Percentiles rank a stretch among this genome's conserved stretches.
phyloP scores from a whole-genome alignment of 805 yeast genomes.

The Sungouiozyma ichnusensis region DNA sequence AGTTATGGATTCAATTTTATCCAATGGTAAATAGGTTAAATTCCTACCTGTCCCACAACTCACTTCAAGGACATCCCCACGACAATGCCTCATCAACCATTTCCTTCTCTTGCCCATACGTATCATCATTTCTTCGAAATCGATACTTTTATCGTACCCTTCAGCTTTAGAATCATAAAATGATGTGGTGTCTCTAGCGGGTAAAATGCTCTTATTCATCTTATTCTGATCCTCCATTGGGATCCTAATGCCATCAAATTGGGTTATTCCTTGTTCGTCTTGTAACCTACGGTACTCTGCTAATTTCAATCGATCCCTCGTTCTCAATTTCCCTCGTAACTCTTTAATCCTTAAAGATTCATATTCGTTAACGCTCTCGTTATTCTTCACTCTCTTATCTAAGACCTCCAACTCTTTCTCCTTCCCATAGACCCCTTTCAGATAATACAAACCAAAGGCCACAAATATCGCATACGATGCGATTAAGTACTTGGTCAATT shows the following conservation, averaged over 20 bases:
- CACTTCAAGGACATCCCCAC: slow-evolving; percentile 89
- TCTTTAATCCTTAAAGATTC: slow-evolving; percentile 54
- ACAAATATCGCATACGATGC: slow-evolving; percentile 49
- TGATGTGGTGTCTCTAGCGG: slow-evolving; percentile 70
- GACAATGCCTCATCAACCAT: slow-evolving; percentile 66
- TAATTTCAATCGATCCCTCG: slow-evolving; percentile 52
- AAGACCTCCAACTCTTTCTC: slow-evolving; percentile 48
- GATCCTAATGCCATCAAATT: slow-evolving; percentile 26
- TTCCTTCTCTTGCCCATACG: slow-evolving; percentile 51
- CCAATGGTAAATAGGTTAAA: slow-evolving; percentile 58
- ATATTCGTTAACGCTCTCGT: slow-evolving; percentile 40
- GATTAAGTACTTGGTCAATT: slow-evolving; percentile 52
- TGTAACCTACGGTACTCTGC: slow-evolving; percentile 48
- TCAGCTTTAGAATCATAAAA: slow-evolving; percentile 71
- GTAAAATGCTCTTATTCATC: slow-evolving; percentile 37
- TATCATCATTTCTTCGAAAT: slow-evolving; percentile 39
- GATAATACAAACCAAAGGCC: slow-evolving; percentile 50
- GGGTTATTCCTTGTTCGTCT: slow-evolving; percentile 26
- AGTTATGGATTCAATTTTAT: slow-evolving; percentile 59
- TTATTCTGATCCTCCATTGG: slow-evolving; percentile 26
- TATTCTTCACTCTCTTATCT: slow-evolving; percentile 28
- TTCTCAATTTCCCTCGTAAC: slow-evolving; percentile 47
- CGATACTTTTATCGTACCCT: slow-evolving; percentile 71
- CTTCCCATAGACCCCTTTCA: slow-evolving; percentile 54
- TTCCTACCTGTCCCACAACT: slow-evolving; percentile 96